A percentile compares a stretch with the other conserved stretches of the same genome.
Conservation (phyloP, 257 asterid genomes). For the Sherardia arvensis region DNA sequence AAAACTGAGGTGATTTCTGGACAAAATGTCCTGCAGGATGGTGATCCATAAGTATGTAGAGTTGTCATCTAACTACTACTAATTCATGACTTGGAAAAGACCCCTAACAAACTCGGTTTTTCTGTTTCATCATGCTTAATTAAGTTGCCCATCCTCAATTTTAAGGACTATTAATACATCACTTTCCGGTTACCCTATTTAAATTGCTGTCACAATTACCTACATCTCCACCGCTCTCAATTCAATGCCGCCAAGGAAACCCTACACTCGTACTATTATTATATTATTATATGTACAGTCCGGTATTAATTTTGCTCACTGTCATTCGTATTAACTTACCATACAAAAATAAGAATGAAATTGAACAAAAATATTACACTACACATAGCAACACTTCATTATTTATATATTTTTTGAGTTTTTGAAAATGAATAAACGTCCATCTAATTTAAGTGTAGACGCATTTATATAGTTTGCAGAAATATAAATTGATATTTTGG, state of each 20-base stretch:
- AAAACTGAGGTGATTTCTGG: neutral
- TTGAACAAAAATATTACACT: too few species aligned
- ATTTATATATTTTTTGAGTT: too few species aligned
- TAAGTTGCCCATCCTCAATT: neutral
- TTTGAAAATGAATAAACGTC: neutral
- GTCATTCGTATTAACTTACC: too few species aligned
- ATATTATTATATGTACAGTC: too few species aligned
- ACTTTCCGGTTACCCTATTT: neutral
- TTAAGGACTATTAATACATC: neutral
- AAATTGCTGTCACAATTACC: neutral
- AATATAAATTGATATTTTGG: too few species aligned
- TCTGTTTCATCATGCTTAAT: neutral
- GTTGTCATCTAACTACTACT: neutral
- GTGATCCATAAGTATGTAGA: neutral
- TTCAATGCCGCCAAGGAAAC: neutral
- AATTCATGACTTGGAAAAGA: too few species aligned
- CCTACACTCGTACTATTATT: too few species aligned
- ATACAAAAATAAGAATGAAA: too few species aligned
- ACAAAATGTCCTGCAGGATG: neutral
- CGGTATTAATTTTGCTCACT: too few species aligned
- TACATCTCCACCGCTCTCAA: neutral
- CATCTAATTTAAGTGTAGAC: neutral
- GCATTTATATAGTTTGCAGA: neutral
- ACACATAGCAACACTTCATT: too few species aligned
- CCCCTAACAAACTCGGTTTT: neutral